phyloP scores from a whole-genome alignment of 2,329 filamentous ascomycete species.

The Zasmidium angulare region DNA sequence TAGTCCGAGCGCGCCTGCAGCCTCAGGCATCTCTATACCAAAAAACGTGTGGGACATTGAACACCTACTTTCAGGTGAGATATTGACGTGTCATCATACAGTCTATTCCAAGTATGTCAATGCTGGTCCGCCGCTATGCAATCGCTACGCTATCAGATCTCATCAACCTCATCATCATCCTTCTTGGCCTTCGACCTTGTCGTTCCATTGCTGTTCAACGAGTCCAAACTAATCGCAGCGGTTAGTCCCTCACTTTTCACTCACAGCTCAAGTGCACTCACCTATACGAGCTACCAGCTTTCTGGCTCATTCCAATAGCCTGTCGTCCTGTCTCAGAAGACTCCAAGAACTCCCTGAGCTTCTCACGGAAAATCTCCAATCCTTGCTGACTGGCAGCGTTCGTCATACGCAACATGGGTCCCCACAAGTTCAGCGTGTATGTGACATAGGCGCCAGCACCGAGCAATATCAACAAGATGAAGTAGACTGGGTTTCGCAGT shows the following conservation, averaged over 20 bases:
- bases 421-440: conserved; percentile 91
- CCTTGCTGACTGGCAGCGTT: conserved; percentile 86
- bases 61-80: too few species aligned
- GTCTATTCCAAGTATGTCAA: background rate
- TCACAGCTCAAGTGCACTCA: conserved; percentile 6
- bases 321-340: conserved; percentile 81
- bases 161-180: conserved; percentile 37
- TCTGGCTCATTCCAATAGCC: conserved; percentile 68
- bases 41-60: too few species aligned
- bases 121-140: background rate
- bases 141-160: conserved; percentile 28
- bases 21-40: too few species aligned
- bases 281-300: conserved; percentile 55
- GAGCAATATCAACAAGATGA: conserved; percentile 79
- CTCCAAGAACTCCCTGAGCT: conserved; percentile 85
- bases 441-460: conserved; percentile 80
- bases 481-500: conserved; percentile 88
- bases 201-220: conserved; percentile 44
- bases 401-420: conserved; percentile 92
- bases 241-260: background rate
- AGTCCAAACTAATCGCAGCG: conserved; percentile 34
- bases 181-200: conserved; percentile 32
- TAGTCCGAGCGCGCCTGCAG: too few species aligned
- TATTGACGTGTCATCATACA: background rate
- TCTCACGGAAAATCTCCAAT: conserved; percentile 86